A percentile compares a stretch with the other conserved stretches of the same genome.
Conservation (phyloP, 257 asterid species). For the Capsicum baccatum region DNA sequence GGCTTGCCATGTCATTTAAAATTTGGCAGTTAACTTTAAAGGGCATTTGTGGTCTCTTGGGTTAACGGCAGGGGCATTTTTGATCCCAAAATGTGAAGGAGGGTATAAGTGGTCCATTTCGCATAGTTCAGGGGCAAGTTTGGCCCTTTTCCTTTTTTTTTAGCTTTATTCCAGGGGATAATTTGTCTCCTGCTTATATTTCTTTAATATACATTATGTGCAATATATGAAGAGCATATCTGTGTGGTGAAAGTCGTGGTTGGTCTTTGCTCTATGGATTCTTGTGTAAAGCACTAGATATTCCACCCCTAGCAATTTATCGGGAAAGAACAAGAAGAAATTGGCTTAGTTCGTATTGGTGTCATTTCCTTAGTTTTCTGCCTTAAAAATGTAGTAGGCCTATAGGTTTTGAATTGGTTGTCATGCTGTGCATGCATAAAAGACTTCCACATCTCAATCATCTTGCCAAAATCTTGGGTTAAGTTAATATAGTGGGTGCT, state of each 20-base stretch:
- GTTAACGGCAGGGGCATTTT: too few relatives aligned
- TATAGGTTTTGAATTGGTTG: slow-evolving; percentile 1
- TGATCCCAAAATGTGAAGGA: not conserved
- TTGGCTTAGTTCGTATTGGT: not conserved
- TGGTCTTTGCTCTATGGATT: not conserved
- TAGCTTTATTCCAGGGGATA: not conserved
- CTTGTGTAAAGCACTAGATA: slow-evolving; percentile 17
- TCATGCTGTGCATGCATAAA: not conserved
- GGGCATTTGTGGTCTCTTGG: too few relatives aligned
- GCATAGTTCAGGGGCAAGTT: not conserved
- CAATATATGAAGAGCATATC: slow-evolving; percentile 12
- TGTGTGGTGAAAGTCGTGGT: not conserved
- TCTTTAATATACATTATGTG: not conserved
- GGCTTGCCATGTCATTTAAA: too few relatives aligned
- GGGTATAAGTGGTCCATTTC: not conserved
- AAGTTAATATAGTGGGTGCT: not conserved
- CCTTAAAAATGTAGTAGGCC: not conserved
- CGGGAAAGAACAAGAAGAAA: not conserved
- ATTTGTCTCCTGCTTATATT: not conserved
- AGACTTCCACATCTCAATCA: slow-evolving; percentile 12
- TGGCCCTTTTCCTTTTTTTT: too few relatives aligned
- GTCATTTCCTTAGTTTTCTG: not conserved
- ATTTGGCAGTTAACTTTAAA: too few relatives aligned
- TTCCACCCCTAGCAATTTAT: not conserved
- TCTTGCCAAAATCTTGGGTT: not conserved